Base-by-base conservation (phyloP, 345 rosid species). In the Kandelia obovata region DNA sequence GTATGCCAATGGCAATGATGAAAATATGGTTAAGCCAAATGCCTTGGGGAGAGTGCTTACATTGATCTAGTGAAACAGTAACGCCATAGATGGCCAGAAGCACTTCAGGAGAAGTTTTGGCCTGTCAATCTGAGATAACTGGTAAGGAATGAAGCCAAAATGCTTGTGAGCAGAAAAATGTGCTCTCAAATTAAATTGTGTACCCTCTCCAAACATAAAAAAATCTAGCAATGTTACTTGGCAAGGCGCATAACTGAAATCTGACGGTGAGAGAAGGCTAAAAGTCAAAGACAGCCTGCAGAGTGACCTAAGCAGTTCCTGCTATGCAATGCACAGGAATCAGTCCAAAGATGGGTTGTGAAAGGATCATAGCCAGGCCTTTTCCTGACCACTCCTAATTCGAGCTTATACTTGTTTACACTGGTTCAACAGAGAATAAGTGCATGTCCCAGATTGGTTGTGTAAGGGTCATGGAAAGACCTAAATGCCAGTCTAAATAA, bases 211-310 rank as follows among this genome's bases (percentile, higher is more conserved):
- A 43, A 43, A 43, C 37, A 34, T 34, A 7, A 10, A 34, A 0
- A 26, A 25, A 56, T 10, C 25, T 31, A 58, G 21, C 30, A 13
- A 55, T 47, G 66, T 72, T 59, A 58, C 51, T 62, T 35, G 46
- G 71, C 53, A 55, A 21, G 70, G 71, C 62, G 62, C 39, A 66
- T 83, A 91, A 95, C 97, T 80, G 83, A 86, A 92, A 81, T 88
- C 88, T 67, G 96, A 63, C 71, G 76, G 81, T 68, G 87, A 82
- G 65, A 95, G 83, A 61, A 88, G 97, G 88, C 52, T 82, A 77
- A 74, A 95, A 92, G 78, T 95, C 97, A 68, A 95, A 92, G 62
- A 92, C 96, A n/a, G 71, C 77, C 96, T 90, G 96, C 89, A 84
- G 19, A 80, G 61, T 63, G 76, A 27, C 71, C 65, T 63, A 80